Evolutionary conservation across 768 basidiomycete genomes (phyloP), one percentile per base, ranked within the genome.

Genomic region (Boletus subparvulus): DNA sequence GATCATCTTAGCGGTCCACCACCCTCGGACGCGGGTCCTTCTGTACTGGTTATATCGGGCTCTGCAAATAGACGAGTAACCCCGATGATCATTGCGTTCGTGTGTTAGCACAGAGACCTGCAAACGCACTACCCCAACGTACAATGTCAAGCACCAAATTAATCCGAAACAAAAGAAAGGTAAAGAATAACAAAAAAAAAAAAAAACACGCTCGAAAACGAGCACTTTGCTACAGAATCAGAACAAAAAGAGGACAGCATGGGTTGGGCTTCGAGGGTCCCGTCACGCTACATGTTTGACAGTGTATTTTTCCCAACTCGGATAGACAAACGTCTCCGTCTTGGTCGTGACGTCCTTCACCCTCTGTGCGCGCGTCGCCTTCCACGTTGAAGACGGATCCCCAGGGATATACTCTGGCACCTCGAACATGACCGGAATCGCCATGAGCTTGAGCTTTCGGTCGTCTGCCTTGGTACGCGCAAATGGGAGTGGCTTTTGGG

Each of bases 261-360:
- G 21, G 17, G 6, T 54, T 14, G 14, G 3, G 9, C 11, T 24
- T 11, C 10, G 39, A 19, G 13, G 41, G 6, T 3, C 32, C 17
- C 13, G 14, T 64, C 52, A 68, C n/a, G 50, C 62, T 1, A 68
- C 69, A 36, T 69, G 74, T 61, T 77, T 78, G 39, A 87, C 77
- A 40, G 78, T 66, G 67, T 88, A 87, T 56, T 83, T 74, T 67
- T 88, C 85, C 86, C 86, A 88, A 50, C 77, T 81, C 30, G 86
- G 85, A 65, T 81, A 84, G 17, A 75, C 60, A 35, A 81, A 75
- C 55, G 79, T 78, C 69, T 80, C 83, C 17, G 73, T 72, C 66
- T 71, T 70, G 37, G 63, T 67, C 54, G 62, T 73, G 37, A 70
- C 68, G 50, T 72, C 71, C 60, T 60, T 63, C 48, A 68, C 32